phyloP scores from a whole-genome alignment of 2,329 filamentous ascomycete genomes.

The Colletotrichum zoysiae region DNA sequence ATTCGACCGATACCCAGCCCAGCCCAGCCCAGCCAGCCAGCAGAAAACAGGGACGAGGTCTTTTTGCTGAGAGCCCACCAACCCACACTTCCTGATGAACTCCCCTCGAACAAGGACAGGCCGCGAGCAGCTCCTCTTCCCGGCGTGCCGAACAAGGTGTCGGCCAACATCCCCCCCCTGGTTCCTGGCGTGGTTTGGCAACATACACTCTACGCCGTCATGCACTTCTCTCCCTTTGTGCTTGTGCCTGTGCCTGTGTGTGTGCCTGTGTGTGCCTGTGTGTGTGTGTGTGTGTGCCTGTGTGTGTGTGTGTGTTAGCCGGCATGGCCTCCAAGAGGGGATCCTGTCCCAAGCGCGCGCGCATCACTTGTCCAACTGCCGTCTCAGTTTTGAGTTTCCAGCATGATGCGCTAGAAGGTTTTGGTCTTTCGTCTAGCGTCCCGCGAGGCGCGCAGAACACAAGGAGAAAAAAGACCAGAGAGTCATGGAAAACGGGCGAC shows the following conservation, averaged over 20 bases:
- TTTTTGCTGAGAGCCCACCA: neutral
- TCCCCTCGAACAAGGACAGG: slow-evolving; percentile 32
- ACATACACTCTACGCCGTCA: no score
- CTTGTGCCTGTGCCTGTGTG: no score
- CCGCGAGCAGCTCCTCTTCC: slow-evolving; percentile 28
- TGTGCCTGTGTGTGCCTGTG: no score
- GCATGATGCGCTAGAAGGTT: slow-evolving; percentile 24
- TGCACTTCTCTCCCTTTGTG: no score
- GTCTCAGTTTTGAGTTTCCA: neutral
- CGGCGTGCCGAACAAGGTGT: slow-evolving; percentile 24
- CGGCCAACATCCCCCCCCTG: no score
- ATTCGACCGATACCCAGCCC: neutral
- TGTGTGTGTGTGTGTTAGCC: neutral
- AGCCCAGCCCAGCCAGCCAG: neutral
- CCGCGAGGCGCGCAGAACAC: no score
- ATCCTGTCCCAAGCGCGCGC: neutral
- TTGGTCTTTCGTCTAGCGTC: slow-evolving; percentile 26
- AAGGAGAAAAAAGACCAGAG: neutral
- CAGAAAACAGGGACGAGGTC: neutral
- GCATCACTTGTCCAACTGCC: neutral
- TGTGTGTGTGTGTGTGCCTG: no score
- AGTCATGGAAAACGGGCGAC: slow-evolving; percentile 5
- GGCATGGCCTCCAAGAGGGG: neutral
- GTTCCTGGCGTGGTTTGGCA: no score
- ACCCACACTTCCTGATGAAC: slow-evolving; percentile 32